Conservation (phyloP, 805 yeast species). For the Maudiozyma barnettii region DNA sequence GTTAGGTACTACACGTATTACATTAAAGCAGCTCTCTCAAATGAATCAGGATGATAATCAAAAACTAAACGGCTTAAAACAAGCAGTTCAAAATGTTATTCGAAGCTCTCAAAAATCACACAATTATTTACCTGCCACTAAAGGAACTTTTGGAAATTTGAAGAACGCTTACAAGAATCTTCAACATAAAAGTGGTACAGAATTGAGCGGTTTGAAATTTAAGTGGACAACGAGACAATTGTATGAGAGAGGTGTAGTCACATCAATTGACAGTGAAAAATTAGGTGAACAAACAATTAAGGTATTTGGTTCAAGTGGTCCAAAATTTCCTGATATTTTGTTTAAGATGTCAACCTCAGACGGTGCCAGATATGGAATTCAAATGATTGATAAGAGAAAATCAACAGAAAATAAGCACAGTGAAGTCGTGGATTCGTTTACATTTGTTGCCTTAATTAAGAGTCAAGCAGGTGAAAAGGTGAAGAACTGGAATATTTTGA, state of each 20-base stretch:
- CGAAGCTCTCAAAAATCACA: constrained; percentile 36
- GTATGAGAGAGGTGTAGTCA: constrained; percentile 59
- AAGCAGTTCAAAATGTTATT: constrained; percentile 43
- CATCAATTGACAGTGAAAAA: constrained; percentile 48
- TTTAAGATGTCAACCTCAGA: constrained; percentile 67
- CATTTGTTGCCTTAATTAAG: constrained; percentile 62
- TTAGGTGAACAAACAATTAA: constrained; percentile 30
- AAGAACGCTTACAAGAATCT: constrained; percentile 33
- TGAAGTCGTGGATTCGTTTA: constrained; percentile 38
- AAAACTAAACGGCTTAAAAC: constrained; percentile 35
- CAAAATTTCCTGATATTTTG: constrained; percentile 55
- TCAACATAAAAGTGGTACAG: constrained; percentile 21
- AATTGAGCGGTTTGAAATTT: constrained; percentile 44
- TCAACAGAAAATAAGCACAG: constrained; percentile 15
- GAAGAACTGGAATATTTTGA: constrained; percentile 46
- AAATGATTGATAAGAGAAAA: constrained; percentile 35
- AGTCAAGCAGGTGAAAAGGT: constrained; percentile 62
- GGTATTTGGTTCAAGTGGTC: constrained; percentile 33
- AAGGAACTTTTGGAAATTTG: constrained; percentile 30
- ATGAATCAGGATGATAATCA: constrained; percentile 36
- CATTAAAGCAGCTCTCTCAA: constrained; percentile 36
- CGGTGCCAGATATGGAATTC: constrained; percentile 59
- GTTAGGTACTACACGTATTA: constrained; percentile 35
- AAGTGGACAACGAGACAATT: constrained; percentile 68
- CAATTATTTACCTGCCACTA: constrained; percentile 22